phyloP scores from a whole-genome alignment of 1,284 basidiomycete species.

The Ustilago shanxiensis region DNA sequence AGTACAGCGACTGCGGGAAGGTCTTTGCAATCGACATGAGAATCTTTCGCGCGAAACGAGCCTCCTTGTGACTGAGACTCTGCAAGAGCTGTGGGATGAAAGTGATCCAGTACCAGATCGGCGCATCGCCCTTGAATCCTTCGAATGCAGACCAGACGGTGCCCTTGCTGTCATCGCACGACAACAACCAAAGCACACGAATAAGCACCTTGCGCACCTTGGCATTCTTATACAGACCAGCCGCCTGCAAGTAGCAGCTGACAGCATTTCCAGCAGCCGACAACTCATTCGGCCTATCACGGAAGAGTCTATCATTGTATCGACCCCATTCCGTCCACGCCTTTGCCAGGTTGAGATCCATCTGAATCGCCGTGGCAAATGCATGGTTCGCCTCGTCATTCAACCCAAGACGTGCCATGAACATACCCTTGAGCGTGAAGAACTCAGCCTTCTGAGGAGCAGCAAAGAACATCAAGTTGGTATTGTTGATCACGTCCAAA shows the following conservation, averaged over 20 bases:
- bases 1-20: slow-evolving; percentile 96
- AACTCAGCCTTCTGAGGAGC: slow-evolving; percentile 96
- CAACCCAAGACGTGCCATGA: slow-evolving; percentile 88
- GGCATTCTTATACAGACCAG: slow-evolving; percentile 92
- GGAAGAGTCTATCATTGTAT: slow-evolving; percentile 91
- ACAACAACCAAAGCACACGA: slow-evolving; percentile 95
- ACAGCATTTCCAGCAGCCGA: slow-evolving; percentile 85
- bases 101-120: slow-evolving; percentile 99
- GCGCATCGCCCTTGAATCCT: slow-evolving; percentile 94
- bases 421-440: slow-evolving; percentile 99
- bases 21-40: slow-evolving; percentile 90
- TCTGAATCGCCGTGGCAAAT: slow-evolving; percentile 81
- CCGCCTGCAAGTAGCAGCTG: slow-evolving; percentile 97
- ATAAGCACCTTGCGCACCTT: slow-evolving; percentile 93
- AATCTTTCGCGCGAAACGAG: slow-evolving; percentile 90
- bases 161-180: slow-evolving; percentile 83
- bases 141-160: slow-evolving; percentile 92
- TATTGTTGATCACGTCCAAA: slow-evolving; percentile 98
- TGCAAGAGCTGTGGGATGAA: slow-evolving; percentile 95
- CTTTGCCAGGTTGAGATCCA: slow-evolving; percentile 94
- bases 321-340: slow-evolving; percentile 99
- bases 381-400: slow-evolving; percentile 92
- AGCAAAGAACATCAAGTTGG: slow-evolving; percentile 98
- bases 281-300: slow-evolving; percentile 73
- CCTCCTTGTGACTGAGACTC: slow-evolving; percentile 90